Conservation (phyloP, 2,329 filamentous ascomycete species). For the Lasiodiplodia theobromae region DNA sequence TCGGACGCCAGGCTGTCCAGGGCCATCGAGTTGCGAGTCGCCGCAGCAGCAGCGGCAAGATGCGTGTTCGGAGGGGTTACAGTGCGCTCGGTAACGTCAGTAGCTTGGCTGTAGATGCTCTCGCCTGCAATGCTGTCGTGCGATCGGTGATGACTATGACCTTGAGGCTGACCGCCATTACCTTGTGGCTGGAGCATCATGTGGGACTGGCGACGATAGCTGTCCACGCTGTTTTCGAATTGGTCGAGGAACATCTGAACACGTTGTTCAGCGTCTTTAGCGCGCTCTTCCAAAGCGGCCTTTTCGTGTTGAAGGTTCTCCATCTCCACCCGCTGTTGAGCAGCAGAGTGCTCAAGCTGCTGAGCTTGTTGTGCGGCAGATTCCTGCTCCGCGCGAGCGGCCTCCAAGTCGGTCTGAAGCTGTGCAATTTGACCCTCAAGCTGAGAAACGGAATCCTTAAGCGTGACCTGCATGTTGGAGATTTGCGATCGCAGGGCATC, state of each 20-base stretch:
- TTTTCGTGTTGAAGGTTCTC: constrained; percentile 88
- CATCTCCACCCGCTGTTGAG: constrained; percentile 71
- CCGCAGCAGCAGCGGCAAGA: constrained; percentile 35
- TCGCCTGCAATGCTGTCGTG: constrained; percentile 69
- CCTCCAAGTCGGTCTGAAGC: constrained; percentile 73
- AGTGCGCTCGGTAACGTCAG: constrained; percentile 43
- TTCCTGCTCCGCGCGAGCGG: constrained; percentile 73
- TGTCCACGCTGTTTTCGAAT: constrained; percentile 91
- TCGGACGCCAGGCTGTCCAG: constrained; percentile 92
- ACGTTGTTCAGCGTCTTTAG: constrained; percentile 88
- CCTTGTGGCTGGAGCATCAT: constrained; percentile 25
- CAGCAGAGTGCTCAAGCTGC: constrained; percentile 62
- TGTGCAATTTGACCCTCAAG: constrained; percentile 75
- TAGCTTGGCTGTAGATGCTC: constrained; percentile 53
- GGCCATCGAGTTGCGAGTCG: constrained; percentile 68
- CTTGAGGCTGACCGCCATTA: neutral
- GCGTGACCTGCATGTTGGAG: constrained; percentile 70
- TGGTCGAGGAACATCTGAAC: constrained; percentile 93
- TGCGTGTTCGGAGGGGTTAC: constrained; percentile 41
- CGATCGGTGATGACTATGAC: constrained; percentile 52
- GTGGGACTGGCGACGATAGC: constrained; percentile 81
- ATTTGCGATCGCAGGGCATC: constrained; percentile 72
- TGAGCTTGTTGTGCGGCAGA: constrained; percentile 57
- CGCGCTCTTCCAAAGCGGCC: constrained; percentile 78
- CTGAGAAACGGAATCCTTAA: constrained; percentile 68